Evolutionary conservation across 228 moss, liverwort and hornwort genomes (phyloP), one percentile per base, ranked within the genome.

Genomic region (Sphagnum fallax): DNA sequence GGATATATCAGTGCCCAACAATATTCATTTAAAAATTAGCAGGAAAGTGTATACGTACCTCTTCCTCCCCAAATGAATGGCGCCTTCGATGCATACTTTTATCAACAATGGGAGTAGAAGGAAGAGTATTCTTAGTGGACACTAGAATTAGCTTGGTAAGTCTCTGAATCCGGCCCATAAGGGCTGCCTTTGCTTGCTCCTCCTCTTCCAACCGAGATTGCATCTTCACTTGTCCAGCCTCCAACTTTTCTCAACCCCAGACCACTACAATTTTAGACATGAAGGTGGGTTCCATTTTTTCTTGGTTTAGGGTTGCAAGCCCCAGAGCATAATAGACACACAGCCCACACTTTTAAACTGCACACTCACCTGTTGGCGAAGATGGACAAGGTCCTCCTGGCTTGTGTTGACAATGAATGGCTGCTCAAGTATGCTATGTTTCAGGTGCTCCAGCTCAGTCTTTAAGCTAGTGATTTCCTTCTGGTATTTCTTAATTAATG

Each of bases 31-130:
- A 32, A 32, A 32, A 32, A 32, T 32, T 32, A 32, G 32, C 32
- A 32, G 32, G 55, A 12, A 12, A 55, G 9, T 55, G 8, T 55
- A 10, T 14, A 52, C 4, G 15, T 80, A 95, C 95, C 95, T 96
- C 95, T 74, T 96, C 95, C 75, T 96, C 95, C 66, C 95, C 95
- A 76, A 96, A 96, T 10, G 95, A 96, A 78, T 96, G 95, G 62
- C 95, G 79, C 68, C 95, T 84, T 59, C 95, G 84, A 65, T 92
- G 86, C 66, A 79, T 75, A 68, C 89, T 74, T 69, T 92, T 92
- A 48, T 96, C 95, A 80, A 86, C 78, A 77, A 89, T 69, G 55
- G 86, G 83, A 65, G 82, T 72, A 73, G 90, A 86, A 62, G 95
- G 91, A 61, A 96, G 89, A 49, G 95, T 89, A 65, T 86, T 96